Evolutionary conservation across 768 basidiomycete genomes (phyloP), one percentile per base, ranked within the genome.

Genomic region (Tricholoma bakamatsutake): DNA sequence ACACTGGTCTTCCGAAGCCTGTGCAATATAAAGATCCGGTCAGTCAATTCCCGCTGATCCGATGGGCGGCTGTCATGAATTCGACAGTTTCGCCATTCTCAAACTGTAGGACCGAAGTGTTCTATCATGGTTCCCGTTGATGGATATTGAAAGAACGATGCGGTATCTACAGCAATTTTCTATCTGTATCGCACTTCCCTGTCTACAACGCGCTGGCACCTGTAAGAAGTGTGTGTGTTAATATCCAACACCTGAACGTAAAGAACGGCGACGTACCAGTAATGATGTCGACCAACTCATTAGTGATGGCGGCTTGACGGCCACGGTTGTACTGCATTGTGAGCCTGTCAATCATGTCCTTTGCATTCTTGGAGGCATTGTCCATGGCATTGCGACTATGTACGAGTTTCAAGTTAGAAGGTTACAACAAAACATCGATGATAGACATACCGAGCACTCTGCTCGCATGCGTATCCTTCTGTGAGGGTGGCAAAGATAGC

Each of bases 271-370:
- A 72, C 81, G 62, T 57, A 91, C 91, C 91, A 63, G 91, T 93
- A 64, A 92, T 93, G 63, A 93, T 92, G 71, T 93, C 91, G 60
- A 93, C 89, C 66, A 93, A 76, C 76, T 96, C 93, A 76, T 94
- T 96, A 59, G 94, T 98, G 68, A 98, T 98, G 62, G 93, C 88
- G 61, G 94, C 94, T 78, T 98, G 94, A 69, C 94, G 91, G 80
- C 95, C 94, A 82, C 94, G 90, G 71, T 98, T 98, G 83, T 95
- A 98, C 72, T 96, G 82, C 88, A 97, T 88, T 71, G 89, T 88
- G 50, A 98, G 80, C 45, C 77, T 71, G 58, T 73, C 73, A 67
- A 98, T 96, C 94, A 98, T 97, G 74, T 95, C 94, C 33, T 75
- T 76, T 56, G 97, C 97, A 72, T 99, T 98, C 85, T 99, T 99